A percentile compares a stretch with the other conserved stretches of the same genome.
Conservation (phyloP, 2,329 filamentous ascomycete species). For the Alternaria burnsii region DNA sequence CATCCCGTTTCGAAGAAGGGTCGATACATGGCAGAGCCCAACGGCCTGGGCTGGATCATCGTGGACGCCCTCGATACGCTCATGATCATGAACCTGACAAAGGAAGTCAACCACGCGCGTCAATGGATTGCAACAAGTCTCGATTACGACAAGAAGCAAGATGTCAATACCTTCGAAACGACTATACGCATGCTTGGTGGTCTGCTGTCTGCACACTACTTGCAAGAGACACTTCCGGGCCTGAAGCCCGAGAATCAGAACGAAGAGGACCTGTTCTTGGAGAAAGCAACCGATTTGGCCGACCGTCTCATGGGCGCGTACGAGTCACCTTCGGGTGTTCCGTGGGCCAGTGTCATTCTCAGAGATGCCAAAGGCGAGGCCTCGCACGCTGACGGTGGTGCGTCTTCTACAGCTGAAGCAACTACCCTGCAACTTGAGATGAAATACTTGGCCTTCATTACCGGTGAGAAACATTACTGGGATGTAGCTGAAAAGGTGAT, state of each 20-base stretch:
- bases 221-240: conserved; percentile 84
- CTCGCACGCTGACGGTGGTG: conserved; percentile 84
- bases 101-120: conserved; percentile 80
- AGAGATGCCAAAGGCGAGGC: conserved; percentile 77
- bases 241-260: conserved; percentile 76
- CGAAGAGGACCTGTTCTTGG: conserved; percentile 91
- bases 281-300: conserved; percentile 93
- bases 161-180: conserved; percentile 97
- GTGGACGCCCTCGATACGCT: conserved; percentile 94
- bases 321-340: conserved; percentile 84
- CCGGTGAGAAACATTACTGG: conserved; percentile 93
- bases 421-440: conserved; percentile 94
- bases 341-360: conserved; percentile 89
- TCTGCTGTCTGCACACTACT: conserved; percentile 89
- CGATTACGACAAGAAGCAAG: conserved; percentile 89
- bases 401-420: conserved; percentile 92
- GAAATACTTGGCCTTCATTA: conserved; percentile 95
- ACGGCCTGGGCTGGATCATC: conserved; percentile 97
- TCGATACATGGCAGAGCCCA: conserved; percentile 78
- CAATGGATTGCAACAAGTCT: conserved; percentile 86
- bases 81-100: conserved; percentile 98
- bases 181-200: conserved; percentile 98
- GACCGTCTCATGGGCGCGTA: conserved; percentile 88
- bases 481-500: conserved; percentile 91
- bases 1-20: conserved; percentile 82